A percentile compares a stretch with the other conserved stretches of the same genome.
phyloP scores from a whole-genome alignment of 805 yeast species.

The baker's yeast (Saccharomyces cerevisiae) region DNA sequence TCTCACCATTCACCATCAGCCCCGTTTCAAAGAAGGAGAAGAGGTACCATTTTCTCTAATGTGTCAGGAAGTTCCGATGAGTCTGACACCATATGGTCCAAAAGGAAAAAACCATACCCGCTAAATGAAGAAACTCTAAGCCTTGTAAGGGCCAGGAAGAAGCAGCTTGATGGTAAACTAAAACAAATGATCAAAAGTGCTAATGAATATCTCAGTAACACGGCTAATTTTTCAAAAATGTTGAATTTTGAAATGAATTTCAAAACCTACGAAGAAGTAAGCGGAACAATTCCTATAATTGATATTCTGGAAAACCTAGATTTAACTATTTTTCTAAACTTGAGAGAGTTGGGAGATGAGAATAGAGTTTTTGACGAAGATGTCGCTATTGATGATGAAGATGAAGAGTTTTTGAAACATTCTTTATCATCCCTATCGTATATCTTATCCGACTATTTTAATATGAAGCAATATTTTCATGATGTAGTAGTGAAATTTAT shows the following conservation, averaged over 20 bases:
- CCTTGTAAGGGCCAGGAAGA: constrained; percentile 9
- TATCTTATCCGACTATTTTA: constrained; percentile 53
- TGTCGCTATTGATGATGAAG: constrained; percentile 12
- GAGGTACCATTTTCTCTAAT: neutral
- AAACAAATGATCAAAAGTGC: neutral
- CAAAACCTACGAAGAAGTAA: constrained; percentile 27
- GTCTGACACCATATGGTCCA: neutral
- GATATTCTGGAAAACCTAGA: constrained; percentile 28
- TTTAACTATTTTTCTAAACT: constrained; percentile 26
- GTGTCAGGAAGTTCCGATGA: neutral
- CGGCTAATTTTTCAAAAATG: constrained; percentile 3
- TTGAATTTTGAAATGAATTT: constrained; percentile 21
- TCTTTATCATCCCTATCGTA: constrained; percentile 14
- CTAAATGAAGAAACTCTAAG: constrained; percentile 9
- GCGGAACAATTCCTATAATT: constrained; percentile 21
- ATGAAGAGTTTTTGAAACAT: constrained; percentile 22
- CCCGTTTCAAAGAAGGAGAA: neutral
- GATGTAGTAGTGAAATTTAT: constrained; percentile 46
- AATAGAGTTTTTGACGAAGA: neutral
- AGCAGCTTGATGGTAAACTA: constrained; percentile 2
- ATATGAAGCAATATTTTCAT: constrained; percentile 62
- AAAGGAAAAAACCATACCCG: neutral
- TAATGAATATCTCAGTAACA: neutral
- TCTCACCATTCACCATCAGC: neutral
- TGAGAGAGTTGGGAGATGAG: constrained; percentile 11